These are phyloP conservation scores for Salinomyces thailandicus DNA, from an alignment of 2,329 filamentous ascomycete genomes.

Conservation along the genomic window DNA sequence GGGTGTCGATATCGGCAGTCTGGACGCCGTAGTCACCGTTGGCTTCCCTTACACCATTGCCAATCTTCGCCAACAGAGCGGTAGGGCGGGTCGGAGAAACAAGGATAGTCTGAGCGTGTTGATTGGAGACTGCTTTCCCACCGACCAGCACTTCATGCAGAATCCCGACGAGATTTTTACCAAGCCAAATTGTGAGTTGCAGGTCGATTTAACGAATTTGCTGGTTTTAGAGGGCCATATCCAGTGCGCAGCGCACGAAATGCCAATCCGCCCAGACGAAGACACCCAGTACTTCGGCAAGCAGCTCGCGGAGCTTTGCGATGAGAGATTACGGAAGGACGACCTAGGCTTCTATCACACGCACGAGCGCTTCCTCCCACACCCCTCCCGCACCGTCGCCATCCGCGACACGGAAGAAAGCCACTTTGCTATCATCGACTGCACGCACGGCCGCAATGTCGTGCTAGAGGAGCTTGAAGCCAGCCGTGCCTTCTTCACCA, in stretches of 20 bases:
- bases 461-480: conserved; percentile 95
- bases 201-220: conserved; percentile 86
- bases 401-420: conserved; percentile 84
- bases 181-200: conserved; percentile 76
- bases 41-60: conserved; percentile 94
- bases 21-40: conserved; percentile 88
- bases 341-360: conserved; percentile 78
- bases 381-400: conserved; percentile 70
- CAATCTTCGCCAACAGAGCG: conserved; percentile 88
- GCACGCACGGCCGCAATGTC: conserved; percentile 67
- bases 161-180: conserved; percentile 92
- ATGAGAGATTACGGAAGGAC: conserved; percentile 63
- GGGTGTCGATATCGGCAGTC: conserved; percentile 85
- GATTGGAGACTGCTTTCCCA: conserved; percentile 78
- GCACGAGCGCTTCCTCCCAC: conserved; percentile 75
- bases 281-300: conserved; percentile 72
- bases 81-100: conserved; percentile 80
- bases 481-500: conserved; percentile 84
- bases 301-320: conserved; percentile 59
- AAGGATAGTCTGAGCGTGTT: conserved; percentile 87
- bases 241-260: conserved; percentile 89
- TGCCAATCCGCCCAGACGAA: conserved; percentile 72
- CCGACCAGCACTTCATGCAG: conserved; percentile 94
- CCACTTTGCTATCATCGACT: conserved; percentile 90
- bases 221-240: conserved; percentile 87